phyloP scores from a whole-genome alignment of 768 basidiomycete genomes.

The Termitomyces sp. region DNA sequence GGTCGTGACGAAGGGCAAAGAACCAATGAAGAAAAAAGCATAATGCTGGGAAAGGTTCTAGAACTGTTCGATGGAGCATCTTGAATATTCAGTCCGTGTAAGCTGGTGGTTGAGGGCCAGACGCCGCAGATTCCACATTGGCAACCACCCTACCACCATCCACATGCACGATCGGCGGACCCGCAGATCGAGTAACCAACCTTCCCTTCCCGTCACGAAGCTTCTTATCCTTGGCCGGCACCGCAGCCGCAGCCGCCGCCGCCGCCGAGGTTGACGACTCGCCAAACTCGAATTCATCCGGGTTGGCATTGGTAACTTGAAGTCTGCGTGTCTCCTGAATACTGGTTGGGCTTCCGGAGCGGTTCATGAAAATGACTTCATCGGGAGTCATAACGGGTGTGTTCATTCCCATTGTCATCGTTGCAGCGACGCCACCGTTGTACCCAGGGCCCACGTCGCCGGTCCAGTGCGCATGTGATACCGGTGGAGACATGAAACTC shows the following conservation, averaged over 20 bases:
- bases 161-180: slow-evolving; percentile 34
- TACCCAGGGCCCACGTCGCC: slow-evolving; percentile 17
- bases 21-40: not conserved
- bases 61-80: not conserved
- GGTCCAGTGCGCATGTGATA: slow-evolving; percentile 15
- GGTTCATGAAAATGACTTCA: slow-evolving; percentile 18
- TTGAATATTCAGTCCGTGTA: slow-evolving; percentile 9
- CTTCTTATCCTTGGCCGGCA: not conserved
- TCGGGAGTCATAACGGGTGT: slow-evolving; percentile 8
- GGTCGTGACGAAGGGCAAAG: slow-evolving; percentile 2
- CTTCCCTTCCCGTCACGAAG: slow-evolving; percentile 18
- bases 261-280: slow-evolving; percentile 15
- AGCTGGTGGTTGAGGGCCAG: slow-evolving; percentile 15
- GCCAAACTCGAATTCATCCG: slow-evolving; percentile 9
- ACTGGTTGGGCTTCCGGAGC: slow-evolving; percentile 41
- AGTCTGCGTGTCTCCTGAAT: slow-evolving; percentile 34
- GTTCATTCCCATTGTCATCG: slow-evolving; percentile 9
- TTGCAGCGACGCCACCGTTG: slow-evolving; percentile 19
- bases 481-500: slow-evolving; percentile 15
- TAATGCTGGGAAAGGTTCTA: not conserved
- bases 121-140: slow-evolving; percentile 16
- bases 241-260: slow-evolving; percentile 6
- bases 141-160: slow-evolving; percentile 35
- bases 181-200: slow-evolving; percentile 22
- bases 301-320: slow-evolving; percentile 36